Evolutionary conservation across 2,329 filamentous ascomycete genomes (phyloP), one percentile per base, ranked within the genome.

Genomic region (Pseudogymnoascus sp.): DNA sequence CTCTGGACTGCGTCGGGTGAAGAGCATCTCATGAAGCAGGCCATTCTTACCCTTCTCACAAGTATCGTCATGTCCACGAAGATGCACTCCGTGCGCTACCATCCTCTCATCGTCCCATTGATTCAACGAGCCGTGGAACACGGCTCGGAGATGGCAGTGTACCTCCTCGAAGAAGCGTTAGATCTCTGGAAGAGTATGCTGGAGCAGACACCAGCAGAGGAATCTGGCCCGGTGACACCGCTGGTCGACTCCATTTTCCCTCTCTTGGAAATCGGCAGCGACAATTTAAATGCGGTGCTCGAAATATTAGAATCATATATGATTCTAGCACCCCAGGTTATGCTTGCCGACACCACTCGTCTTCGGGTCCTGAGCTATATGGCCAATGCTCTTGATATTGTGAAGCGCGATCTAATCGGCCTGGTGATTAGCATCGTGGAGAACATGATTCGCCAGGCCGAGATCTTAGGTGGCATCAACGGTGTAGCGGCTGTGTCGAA

Each of bases 11-110:
- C 87, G 61, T 91, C 90, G 2, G 91, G 88, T 0, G 76, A 79
- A 1, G 89, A 96, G 65, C 90, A 95, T 71, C 85, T 97, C 74
- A 89, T 97, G 80, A 97, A 97, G 75, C 93, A 97, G 75, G 87
- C 91, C 1, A 92, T 97, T 61, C 82, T 97, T 64, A 90, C 89
- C 2, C 88, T 97, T 40, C 85, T 97, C 61, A 82, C 90, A 1
- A 88, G 91, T 1, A 80, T 99, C 13, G 90, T 96, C n/a, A 86
- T 86, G 72, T 89, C 93, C 1, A 90, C 97, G 84, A 91, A 89
- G 64, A 81, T 84, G 11, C 83, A 88, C 8, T 95, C 91, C 4
- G 82, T 87, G 65, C 82, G 86, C 16, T 96, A 96, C 69, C 91
- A 97, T 67, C 76, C 81, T 14, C 80, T 93, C 61, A 89, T 97